Base-by-base conservation (phyloP, 306 rosid species). In the Citrullus mucosospermus region DNA sequence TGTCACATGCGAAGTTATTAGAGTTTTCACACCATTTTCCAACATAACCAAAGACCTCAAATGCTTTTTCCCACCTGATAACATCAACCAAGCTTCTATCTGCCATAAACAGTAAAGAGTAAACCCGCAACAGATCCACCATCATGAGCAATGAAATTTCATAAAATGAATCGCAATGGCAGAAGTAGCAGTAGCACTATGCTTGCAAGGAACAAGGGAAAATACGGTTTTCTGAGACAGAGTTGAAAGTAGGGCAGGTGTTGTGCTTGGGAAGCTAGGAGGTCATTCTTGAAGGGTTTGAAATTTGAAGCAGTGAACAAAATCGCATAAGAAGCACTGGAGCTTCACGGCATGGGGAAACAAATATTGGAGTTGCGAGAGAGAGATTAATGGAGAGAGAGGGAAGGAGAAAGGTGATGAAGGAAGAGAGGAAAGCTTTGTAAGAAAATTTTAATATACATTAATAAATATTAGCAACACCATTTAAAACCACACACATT, bases 21-120 rank as follows among this genome's bases (percentile, higher is more conserved):
- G 93, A 78, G 97, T 93, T 91, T 93, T 91, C 78, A 91, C 93
- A 78, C 93, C 91, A 53, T 90, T 93, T 56, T 91, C 93, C 84
- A 93, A 69, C 97, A 91, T 90, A 79, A 97, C 97, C 82, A 91
- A 79, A 55, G 97, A 89, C 9, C 91, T 93, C 83, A 90, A 85
- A 76, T 93, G 95, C 34, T 93, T 92, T 74, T 90, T 93, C 51
- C 98, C 98, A 30, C 97, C 97, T 0, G 96, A 93, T 0, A 93
- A 63, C 90, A 89, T 77, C 88, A 91, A 58, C 4, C 28, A 25
- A 5, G 6, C 39, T 16, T 59, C 10, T n/a, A 36, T 3, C 39
- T 22, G 13, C 83, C 84, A 36, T 36, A 36, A 36, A 36, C 39
- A 36, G 38, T 76, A 36, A 36, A 36, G 6, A 36, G 38, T 76